These are phyloP conservation scores for Russula emetica DNA, from an alignment of 768 basidiomycete species.

Conservation along the genomic window DNA sequence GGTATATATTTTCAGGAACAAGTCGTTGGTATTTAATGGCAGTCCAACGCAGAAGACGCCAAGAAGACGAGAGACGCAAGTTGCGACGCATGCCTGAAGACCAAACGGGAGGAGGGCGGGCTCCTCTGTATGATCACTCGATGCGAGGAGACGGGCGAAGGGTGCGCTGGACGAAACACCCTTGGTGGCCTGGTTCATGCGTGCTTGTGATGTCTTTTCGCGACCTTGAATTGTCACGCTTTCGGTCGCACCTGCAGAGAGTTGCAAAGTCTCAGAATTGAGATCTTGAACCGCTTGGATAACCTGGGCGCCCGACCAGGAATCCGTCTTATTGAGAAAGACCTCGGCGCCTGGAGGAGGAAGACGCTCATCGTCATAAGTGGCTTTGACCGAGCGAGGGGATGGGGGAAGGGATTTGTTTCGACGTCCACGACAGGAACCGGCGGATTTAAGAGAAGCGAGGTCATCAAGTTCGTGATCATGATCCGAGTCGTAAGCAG, in stretches of 20 bases:
- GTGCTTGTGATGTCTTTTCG: constrained; percentile 39
- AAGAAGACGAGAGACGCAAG: constrained; percentile 62
- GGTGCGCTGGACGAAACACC: constrained; percentile 55
- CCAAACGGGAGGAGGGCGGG: constrained; percentile 74
- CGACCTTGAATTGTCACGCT: constrained; percentile 50
- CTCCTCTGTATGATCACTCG: constrained; percentile 68
- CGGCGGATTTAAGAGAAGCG: constrained; percentile 13
- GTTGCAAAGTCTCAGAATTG: constrained; percentile 75
- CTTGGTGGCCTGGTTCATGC: constrained; percentile 49
- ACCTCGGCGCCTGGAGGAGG: constrained; percentile 60
- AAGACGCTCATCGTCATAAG: constrained; percentile 46
- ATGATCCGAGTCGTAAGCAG: constrained; percentile 18
- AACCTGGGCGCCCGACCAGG: constrained; percentile 73
- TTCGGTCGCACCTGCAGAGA: constrained; percentile 71
- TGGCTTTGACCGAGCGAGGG: constrained; percentile 25
- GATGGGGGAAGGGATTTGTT: constrained; percentile 30
- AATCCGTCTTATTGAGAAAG: constrained; percentile 69
- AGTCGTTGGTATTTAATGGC: constrained; percentile 62
- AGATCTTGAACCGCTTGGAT: constrained; percentile 75
- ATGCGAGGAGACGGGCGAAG: constrained; percentile 55
- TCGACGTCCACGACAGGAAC: constrained; percentile 26
- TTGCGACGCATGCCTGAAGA: constrained; percentile 64
- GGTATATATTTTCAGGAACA: constrained; percentile 57
- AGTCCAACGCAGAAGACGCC: constrained; percentile 72
- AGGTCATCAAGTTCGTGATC: constrained; percentile 24